A percentile compares a stretch with the other conserved stretches of the same genome.
Conservation (phyloP, 805 yeast genomes). For the Wickerhamomyces bovis region DNA sequence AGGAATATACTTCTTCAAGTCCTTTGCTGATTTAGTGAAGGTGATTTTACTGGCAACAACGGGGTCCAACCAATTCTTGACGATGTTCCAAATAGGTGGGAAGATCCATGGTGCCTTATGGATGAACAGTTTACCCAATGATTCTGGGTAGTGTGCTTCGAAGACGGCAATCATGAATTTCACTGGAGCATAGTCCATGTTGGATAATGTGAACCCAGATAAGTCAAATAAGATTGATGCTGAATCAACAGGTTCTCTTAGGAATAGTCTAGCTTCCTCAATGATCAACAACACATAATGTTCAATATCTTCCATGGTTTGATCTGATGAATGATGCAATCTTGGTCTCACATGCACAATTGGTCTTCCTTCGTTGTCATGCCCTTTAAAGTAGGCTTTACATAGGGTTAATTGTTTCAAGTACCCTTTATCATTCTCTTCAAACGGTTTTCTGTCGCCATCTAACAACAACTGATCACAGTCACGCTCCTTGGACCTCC, state of each 20-base stretch:
- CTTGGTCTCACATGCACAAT: slow-evolving; percentile 76
- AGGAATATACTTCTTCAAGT: slow-evolving; percentile 58
- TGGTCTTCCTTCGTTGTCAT: slow-evolving; percentile 70
- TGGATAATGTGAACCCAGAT: slow-evolving; percentile 77
- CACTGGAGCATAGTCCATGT: slow-evolving; percentile 90
- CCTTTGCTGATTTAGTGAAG: slow-evolving; percentile 68
- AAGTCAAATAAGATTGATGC: slow-evolving; percentile 84
- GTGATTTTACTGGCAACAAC: slow-evolving; percentile 89
- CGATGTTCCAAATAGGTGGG: slow-evolving; percentile 85
- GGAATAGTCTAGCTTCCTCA: slow-evolving; percentile 73
- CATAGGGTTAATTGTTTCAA: slow-evolving; percentile 42
- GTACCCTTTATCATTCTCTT: slow-evolving; percentile 38
- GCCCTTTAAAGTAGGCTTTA: slow-evolving; percentile 71
- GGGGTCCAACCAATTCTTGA: slow-evolving; percentile 93
- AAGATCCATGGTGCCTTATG: slow-evolving; percentile 98
- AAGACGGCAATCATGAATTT: slow-evolving; percentile 84
- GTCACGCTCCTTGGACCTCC: slow-evolving; percentile 62
- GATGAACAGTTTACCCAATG: slow-evolving; percentile 74
- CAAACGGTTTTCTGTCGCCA: slow-evolving; percentile 64
- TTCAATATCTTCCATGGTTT: slow-evolving; percentile 65
- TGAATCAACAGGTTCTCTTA: slow-evolving; percentile 71
- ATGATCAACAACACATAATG: slow-evolving; percentile 68
- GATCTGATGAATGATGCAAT: slow-evolving; percentile 64
- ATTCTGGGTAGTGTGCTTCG: slow-evolving; percentile 96
- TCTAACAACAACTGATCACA: slow-evolving; percentile 57